Percentiles rank a stretch among this genome's conserved stretches.
These are phyloP conservation scores for Hibiscus tridactylites DNA, from an alignment of 345 rosid species.

Conservation along the genomic window DNA sequence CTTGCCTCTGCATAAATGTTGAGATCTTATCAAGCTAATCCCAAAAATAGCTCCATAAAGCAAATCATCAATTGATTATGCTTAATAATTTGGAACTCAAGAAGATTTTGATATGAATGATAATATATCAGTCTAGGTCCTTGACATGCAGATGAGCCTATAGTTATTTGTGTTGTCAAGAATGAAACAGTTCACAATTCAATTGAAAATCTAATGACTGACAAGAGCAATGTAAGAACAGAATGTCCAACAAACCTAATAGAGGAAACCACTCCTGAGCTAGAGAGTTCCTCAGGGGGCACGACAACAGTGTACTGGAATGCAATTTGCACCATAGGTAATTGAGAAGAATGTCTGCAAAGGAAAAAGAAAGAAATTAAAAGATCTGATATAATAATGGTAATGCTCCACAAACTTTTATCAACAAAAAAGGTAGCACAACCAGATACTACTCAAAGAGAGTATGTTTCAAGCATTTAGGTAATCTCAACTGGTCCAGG, in stretches of 20 bases:
- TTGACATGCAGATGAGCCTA: not conserved
- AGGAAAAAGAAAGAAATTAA: constrained; percentile 9
- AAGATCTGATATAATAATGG: not conserved
- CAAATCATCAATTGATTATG: not conserved
- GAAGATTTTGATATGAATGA: not conserved
- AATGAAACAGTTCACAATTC: not conserved
- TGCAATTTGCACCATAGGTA: constrained; percentile 82
- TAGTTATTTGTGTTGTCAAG: not conserved
- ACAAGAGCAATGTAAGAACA: not conserved
- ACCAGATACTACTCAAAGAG: not conserved
- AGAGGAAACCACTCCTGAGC: constrained; percentile 38
- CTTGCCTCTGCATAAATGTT: constrained; percentile 40
- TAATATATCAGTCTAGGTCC: not conserved
- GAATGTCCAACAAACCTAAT: constrained; percentile 43
- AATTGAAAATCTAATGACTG: not conserved
- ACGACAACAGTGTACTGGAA: constrained; percentile 85
- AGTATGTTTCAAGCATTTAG: not conserved
- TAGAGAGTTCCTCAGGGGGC: constrained; percentile 67
- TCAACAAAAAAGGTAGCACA: not conserved
- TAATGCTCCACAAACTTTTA: not conserved
- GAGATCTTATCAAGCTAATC: constrained; percentile 14
- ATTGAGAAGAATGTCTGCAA: constrained; percentile 66
- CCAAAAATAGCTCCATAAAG: not conserved
- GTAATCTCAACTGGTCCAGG: not conserved
- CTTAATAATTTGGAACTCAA: not conserved